Base-by-base conservation (phyloP, 768 basidiomycete species). In the Pleurotus ostreatus region DNA sequence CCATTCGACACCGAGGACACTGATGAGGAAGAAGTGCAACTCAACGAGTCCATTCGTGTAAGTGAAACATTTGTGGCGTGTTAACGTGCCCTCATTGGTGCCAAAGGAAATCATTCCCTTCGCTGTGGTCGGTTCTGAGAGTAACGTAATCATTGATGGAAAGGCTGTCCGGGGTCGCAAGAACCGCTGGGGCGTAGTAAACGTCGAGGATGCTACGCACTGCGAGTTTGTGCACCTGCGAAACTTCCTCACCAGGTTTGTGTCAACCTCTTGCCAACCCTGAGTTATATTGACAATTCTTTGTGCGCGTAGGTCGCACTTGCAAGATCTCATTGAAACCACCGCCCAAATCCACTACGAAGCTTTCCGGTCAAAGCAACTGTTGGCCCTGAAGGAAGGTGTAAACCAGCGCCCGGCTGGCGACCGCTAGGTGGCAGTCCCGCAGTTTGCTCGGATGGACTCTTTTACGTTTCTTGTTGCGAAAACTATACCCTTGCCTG, bases 271-370 rank as follows among this genome's bases (percentile, higher is more conserved):
- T 22, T 30, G 18, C 52, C 49, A 39, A 6, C 55, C 39, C 49
- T 16, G 34, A 2, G 18, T 26, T 46, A 37, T 34, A 34, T 34
- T 34, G 30, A 26, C 34, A 34, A 25, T 58, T n/a, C 54, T 46
- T 38, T 23, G 40, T 12, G 23, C 22, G n/a, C 34, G 47, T 45
- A 90, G 95, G 74, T 96, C 96, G 26, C 97, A 99, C 75, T 72
- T 99, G 67, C 96, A 99, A 72, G 96, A 98, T 68, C 76, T 99
- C 69, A 99, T 99, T 69, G 96, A 99, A 79, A 97, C 96, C 55
- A 98, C 97, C 8, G 94, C 97, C 9, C 92, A 95, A 72, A 97
- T 96, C 70, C 96, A 99, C 75, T 99, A 98, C 71, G 96, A 99
- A 78, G 94, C 95, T 7, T 99, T 99, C 93, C 86, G 96, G 61